Evolutionary conservation across 2,329 filamentous ascomycete genomes (phyloP), one percentile per base, ranked within the genome.

Genomic region (Fusarium sp.): DNA sequence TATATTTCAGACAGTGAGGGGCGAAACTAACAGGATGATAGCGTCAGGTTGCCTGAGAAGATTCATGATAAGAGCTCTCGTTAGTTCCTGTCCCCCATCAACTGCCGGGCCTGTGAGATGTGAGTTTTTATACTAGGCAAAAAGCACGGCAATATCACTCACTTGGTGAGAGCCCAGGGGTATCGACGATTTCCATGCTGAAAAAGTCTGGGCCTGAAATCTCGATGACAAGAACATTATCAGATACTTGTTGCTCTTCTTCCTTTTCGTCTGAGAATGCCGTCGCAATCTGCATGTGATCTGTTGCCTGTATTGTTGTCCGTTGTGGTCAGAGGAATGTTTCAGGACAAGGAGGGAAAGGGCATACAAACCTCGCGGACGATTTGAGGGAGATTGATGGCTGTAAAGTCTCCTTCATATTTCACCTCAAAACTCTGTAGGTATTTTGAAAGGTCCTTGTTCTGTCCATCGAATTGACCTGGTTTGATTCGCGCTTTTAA

Each of bases 271-370:
- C 32, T 1, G 32, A 52, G 32, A 52, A 52, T 1, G 48, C 48
- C 0, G 48, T 52, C 10, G 48, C 48, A 2, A 52, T 5, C 8
- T 37, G 48, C 32, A 52, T 38, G 6, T 52, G 48, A 26, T 38
- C 26, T 5, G 12, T 38, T n/a, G 48, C 48, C 48, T 52, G 3
- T 15, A 18, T 33, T 6, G 5, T 18, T 18, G 5, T 14, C 11
- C 12, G 11, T 7, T 1, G 5, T 0, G 0, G 6, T 52, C 14
- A 52, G 46, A 1, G 0, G 2, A 4, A 11, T 7, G 0, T 11
- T 3, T 23, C 15, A 50, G 0, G 0, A 3, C 1, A 26, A 18
- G 2, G 1, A 8, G 3, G 7, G 1, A 4, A 26, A 3, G 17
- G 11, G 6, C 11, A 2, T 2, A 9, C 20, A 12, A 15, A 52